phyloP scores from a whole-genome alignment of 495 filamentous ascomycete species.

The Staphylotrichum tortipilum region DNA sequence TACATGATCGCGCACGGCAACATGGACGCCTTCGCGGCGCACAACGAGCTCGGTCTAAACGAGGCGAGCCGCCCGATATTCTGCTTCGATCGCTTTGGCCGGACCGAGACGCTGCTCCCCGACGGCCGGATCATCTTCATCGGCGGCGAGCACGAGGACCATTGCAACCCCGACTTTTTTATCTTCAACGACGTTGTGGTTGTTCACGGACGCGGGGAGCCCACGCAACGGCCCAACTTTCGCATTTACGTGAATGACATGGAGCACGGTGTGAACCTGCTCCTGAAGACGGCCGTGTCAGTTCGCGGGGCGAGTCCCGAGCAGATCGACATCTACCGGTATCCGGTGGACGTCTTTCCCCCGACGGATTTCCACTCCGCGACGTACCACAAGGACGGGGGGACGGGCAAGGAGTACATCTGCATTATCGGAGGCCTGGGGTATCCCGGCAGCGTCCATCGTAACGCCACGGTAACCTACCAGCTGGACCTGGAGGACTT shows the following conservation, averaged over 20 bases:
- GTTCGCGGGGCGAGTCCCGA: background rate
- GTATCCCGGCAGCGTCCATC: background rate
- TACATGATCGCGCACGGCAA: no score
- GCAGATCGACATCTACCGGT: background rate
- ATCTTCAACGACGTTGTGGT: constrained; percentile 7
- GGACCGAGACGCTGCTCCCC: background rate
- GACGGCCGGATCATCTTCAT: constrained; percentile 1
- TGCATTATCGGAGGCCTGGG: background rate
- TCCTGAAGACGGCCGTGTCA: no score
- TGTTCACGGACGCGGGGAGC: background rate
- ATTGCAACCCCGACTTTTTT: constrained; percentile 2
- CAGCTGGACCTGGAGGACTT: background rate
- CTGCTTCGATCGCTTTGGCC: constrained; percentile 5
- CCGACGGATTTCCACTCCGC: background rate
- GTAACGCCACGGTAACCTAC: background rate
- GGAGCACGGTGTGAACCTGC: no score
- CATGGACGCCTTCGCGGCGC: no score
- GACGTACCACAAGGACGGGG: background rate
- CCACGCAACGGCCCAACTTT: no score
- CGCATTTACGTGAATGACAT: no score
- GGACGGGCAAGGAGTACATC: background rate
- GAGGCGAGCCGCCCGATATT: no score
- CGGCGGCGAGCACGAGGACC: constrained; percentile 6
- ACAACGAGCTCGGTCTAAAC: no score
- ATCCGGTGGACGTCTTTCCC: background rate